These are phyloP conservation scores for Leucoagaricus sp. DNA, from an alignment of 1,284 basidiomycete genomes.

Conservation along the genomic window DNA sequence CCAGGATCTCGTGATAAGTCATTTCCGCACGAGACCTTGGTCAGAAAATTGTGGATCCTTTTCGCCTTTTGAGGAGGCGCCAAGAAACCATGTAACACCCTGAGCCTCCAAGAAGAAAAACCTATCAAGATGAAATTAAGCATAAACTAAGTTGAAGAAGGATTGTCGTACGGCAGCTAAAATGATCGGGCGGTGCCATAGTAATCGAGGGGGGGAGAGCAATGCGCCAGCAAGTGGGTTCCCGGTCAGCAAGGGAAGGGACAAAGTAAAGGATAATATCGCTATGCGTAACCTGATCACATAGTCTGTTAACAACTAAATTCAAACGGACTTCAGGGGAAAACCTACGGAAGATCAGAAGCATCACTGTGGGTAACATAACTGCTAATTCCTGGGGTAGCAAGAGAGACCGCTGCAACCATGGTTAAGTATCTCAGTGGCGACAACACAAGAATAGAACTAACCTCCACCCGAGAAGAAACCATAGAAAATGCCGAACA, in stretches of 20 bases:
- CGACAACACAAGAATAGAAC: conserved; percentile 17
- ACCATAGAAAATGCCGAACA: conserved; percentile 47
- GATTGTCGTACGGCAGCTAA: conserved; percentile 40
- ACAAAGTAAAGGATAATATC: conserved; percentile 38
- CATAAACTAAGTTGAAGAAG: neutral
- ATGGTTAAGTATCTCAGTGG: neutral
- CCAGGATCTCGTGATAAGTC: neutral
- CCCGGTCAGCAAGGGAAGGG: conserved; percentile 45
- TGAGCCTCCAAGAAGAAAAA: conserved; percentile 31
- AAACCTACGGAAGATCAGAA: conserved; percentile 43
- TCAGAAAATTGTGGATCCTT: conserved; percentile 23
- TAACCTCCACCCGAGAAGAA: conserved; percentile 50
- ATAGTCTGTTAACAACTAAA: neutral
- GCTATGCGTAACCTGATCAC: conserved; percentile 40
- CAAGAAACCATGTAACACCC: conserved; percentile 28
- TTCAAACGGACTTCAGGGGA: neutral
- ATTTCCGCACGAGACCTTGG: neutral
- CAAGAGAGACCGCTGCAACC: conserved; percentile 39
- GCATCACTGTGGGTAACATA: conserved; percentile 40
- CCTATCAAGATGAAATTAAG: conserved; percentile 20
- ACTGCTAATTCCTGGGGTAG: conserved; percentile 40
- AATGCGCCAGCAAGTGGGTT: conserved; percentile 49
- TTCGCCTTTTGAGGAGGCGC: conserved; percentile 28
- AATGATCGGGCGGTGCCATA: conserved; percentile 43
- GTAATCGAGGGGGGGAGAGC: conserved; percentile 34